Conservation (phyloP, 1,284 basidiomycete genomes). For the Filobasidium uniguttulatum region DNA sequence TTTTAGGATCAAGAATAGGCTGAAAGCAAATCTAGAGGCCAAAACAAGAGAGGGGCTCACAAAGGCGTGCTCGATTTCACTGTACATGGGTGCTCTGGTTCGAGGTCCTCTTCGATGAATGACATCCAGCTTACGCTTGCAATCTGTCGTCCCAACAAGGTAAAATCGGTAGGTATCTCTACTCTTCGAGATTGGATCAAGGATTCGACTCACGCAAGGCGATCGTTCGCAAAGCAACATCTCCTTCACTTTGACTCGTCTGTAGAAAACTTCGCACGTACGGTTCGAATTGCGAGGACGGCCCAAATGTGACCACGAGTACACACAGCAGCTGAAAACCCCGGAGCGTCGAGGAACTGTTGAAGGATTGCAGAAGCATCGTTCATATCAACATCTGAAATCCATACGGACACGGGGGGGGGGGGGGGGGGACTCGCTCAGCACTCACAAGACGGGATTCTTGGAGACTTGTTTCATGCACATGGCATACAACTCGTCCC, state of each 20-base stretch:
- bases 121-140: slow-evolving; percentile 53
- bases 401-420: neutral
- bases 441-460: slow-evolving; percentile 59
- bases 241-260: slow-evolving; percentile 44
- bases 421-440: neutral
- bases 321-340: slow-evolving; percentile 88
- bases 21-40: neutral
- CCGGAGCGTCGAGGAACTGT: slow-evolving; percentile 67
- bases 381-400: neutral
- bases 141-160: slow-evolving; percentile 37
- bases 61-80: slow-evolving; percentile 75
- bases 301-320: slow-evolving; percentile 69
- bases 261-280: slow-evolving; percentile 66
- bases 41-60: slow-evolving; percentile 38
- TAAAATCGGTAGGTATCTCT: neutral
- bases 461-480: slow-evolving; percentile 74
- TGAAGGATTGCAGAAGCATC: neutral
- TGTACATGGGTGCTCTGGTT: slow-evolving; percentile 53
- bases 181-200: no score
- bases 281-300: slow-evolving; percentile 75
- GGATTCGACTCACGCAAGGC: slow-evolving; percentile 47
- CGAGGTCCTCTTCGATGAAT: slow-evolving; percentile 67
- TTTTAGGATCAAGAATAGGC: neutral
- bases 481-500: slow-evolving; percentile 86
- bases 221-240: slow-evolving; percentile 70